Percentiles rank a stretch among this genome's conserved stretches.
Evolutionary conservation across 2,329 filamentous ascomycete species (phyloP).

Genomic region (Rutstroemia sp.): DNA sequence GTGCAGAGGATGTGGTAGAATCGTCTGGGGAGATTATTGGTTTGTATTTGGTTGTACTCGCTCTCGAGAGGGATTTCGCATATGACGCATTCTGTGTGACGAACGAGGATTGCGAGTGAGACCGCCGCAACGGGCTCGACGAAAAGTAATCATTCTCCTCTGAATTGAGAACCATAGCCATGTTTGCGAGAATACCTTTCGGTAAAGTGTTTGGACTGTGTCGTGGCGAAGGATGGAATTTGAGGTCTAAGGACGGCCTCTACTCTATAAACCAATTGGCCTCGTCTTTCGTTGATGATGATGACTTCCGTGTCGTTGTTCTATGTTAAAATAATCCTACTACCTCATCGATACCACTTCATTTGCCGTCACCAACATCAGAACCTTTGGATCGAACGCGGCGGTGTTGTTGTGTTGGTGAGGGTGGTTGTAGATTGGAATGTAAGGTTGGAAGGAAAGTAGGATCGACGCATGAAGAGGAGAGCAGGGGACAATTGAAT

Average conservation of each 20-base stretch:
- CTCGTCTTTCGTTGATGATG: conserved; percentile 1
- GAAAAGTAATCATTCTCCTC: conserved; percentile 53
- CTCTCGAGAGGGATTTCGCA: conserved; percentile 38
- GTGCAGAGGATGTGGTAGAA: conserved; percentile 40
- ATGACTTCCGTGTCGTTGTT: not conserved
- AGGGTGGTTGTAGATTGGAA: not conserved
- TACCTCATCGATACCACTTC: not conserved
- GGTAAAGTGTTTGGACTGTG: not conserved
- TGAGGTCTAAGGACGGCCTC: conserved; percentile 5
- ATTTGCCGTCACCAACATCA: not conserved
- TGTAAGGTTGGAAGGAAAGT: not conserved
- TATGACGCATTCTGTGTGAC: conserved; percentile 23
- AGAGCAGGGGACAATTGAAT: not conserved
- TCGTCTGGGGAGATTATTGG: conserved; percentile 20
- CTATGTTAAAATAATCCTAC: not conserved
- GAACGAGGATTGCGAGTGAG: conserved; percentile 54
- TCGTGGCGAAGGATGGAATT: conserved; percentile 3
- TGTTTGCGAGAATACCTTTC: conserved; percentile 11
- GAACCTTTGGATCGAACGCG: not conserved
- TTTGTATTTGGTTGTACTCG: conserved; percentile 28
- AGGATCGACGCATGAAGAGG: not conserved
- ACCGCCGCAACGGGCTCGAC: conserved; percentile 46
- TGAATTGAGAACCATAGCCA: conserved; percentile 32
- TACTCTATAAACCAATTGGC: not conserved
- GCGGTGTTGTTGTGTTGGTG: not conserved